Evolutionary conservation across 257 asterid species (phyloP).

Genomic region (Penstemon newberryi): DNA sequence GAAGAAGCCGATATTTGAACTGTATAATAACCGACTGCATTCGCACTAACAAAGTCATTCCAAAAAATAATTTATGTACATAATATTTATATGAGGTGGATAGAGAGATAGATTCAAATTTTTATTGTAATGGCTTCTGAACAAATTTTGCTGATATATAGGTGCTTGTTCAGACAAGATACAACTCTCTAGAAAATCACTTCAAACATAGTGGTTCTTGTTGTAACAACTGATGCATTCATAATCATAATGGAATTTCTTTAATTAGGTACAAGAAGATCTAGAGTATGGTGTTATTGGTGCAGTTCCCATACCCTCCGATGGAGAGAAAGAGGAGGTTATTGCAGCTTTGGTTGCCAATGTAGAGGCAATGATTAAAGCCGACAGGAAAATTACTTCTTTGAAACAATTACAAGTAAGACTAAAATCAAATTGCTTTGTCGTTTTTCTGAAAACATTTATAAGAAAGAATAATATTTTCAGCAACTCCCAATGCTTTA

Average conservation of each 20-base stretch:
- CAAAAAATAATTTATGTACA: too few relatives aligned
- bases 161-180: too few relatives aligned
- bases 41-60: too few relatives aligned
- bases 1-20: too few relatives aligned
- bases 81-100: too few relatives aligned
- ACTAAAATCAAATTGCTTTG: neutral
- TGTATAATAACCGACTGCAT: too few relatives aligned
- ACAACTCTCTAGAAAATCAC: too few relatives aligned
- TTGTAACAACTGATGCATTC: too few relatives aligned
- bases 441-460: neutral
- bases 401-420: slow-evolving; percentile 89
- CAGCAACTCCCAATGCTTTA: neutral
- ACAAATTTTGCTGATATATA: too few relatives aligned
- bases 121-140: too few relatives aligned
- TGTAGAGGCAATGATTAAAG: slow-evolving; percentile 88
- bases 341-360: slow-evolving; percentile 81
- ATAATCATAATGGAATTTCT: slow-evolving; percentile 13
- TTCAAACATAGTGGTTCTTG: too few relatives aligned
- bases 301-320: slow-evolving; percentile 77
- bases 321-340: slow-evolving; percentile 71
- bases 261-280: slow-evolving; percentile 76
- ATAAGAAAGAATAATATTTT: neutral
- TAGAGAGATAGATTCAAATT: too few relatives aligned
- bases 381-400: slow-evolving; percentile 92
- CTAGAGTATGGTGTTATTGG: slow-evolving; percentile 60